These are phyloP conservation scores for Haberlea rhodopensis DNA, from an alignment of 257 asterid species.

Conservation along the genomic window DNA sequence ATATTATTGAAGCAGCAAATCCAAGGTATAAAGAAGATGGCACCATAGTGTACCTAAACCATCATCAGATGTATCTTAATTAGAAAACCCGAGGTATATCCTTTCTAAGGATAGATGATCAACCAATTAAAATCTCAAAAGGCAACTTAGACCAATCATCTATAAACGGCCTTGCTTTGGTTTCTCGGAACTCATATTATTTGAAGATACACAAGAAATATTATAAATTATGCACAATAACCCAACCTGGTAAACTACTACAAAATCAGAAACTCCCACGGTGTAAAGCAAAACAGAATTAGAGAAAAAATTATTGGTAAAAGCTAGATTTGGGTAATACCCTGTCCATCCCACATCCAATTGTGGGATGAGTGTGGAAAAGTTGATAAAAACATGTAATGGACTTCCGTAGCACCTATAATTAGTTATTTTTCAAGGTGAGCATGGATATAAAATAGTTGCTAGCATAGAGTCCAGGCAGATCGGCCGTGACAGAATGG, in stretches of 20 bases:
- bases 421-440: background rate
- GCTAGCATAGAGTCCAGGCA: background rate
- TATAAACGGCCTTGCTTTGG: background rate
- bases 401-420: background rate
- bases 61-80: no score
- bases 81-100: background rate
- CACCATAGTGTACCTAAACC: conserved; percentile 85
- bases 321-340: background rate
- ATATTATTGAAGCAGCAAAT: conserved; percentile 84
- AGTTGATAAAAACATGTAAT: background rate
- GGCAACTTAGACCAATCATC: background rate
- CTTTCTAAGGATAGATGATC: background rate
- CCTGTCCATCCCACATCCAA: background rate
- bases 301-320: background rate
- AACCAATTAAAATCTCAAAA: background rate
- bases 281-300: background rate
- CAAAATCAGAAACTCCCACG: background rate
- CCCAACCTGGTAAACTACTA: background rate
- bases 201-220: background rate
- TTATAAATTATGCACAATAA: background rate
- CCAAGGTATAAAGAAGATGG: conserved; percentile 91
- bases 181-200: background rate
- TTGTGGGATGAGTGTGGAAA: background rate
- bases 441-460: background rate
- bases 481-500: background rate